phyloP scores from a whole-genome alignment of 192 early-diverging fungal genomes.

The Backusella macrospora region DNA sequence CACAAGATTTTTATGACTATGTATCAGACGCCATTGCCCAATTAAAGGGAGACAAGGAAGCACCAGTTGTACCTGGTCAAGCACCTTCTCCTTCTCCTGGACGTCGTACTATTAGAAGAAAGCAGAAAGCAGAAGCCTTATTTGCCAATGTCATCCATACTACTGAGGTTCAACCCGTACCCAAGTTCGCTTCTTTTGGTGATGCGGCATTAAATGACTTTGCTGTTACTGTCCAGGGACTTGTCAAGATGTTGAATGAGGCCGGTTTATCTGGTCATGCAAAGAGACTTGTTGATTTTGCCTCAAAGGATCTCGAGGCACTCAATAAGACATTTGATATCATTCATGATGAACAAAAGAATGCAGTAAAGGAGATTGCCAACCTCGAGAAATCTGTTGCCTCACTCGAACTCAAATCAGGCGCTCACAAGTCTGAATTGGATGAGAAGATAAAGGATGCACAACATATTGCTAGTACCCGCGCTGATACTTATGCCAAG shows the following conservation, averaged over 20 bases:
- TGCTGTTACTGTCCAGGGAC: slow-evolving; percentile 33
- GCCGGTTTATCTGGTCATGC: slow-evolving; percentile 49
- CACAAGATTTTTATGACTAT: slow-evolving; percentile 41
- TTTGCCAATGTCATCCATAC: slow-evolving; percentile 24
- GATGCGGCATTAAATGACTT: slow-evolving; percentile 26
- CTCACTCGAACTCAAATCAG: slow-evolving; percentile 39
- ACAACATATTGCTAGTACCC: slow-evolving; percentile 46
- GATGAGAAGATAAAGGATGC: slow-evolving; percentile 53
- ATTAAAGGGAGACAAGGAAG: slow-evolving; percentile 29
- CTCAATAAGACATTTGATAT: slow-evolving; percentile 49
- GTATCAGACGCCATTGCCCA: slow-evolving; percentile 32
- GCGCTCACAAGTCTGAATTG: slow-evolving; percentile 58
- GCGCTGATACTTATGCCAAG: slow-evolving; percentile 52
- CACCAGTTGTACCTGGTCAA: slow-evolving; percentile 11
- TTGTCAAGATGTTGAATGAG: slow-evolving; percentile 30
- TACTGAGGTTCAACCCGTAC: not conserved
- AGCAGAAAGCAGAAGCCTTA: not conserved
- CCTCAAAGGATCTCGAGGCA: slow-evolving; percentile 52
- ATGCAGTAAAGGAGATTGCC: slow-evolving; percentile 44
- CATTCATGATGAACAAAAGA: slow-evolving; percentile 46
- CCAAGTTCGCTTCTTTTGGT: not conserved
- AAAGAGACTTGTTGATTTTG: slow-evolving; percentile 61
- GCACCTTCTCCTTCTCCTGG: not conserved
- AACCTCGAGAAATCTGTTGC: slow-evolving; percentile 14
- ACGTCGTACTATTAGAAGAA: too few relatives aligned